Evolutionary conservation across 2,329 filamentous ascomycete genomes (phyloP).

Genomic region (Pezizomycotina sp.): DNA sequence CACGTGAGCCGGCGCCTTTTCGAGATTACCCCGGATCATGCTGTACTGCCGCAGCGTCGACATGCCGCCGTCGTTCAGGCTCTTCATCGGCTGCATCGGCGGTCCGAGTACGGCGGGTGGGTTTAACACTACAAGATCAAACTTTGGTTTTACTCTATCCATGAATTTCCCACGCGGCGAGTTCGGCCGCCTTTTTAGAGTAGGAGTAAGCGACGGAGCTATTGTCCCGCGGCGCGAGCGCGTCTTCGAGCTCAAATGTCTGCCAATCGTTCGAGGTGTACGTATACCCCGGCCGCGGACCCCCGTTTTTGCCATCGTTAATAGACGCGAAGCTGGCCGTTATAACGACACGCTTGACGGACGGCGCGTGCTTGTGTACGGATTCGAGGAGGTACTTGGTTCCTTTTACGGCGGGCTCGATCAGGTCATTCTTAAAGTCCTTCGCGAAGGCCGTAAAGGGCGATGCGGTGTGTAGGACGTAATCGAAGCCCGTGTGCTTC

Average conservation of each 20-base stretch:
- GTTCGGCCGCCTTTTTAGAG: constrained; percentile 51
- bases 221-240: constrained; percentile 8
- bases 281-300: constrained; percentile 28
- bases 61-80: constrained; percentile 50
- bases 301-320: constrained; percentile 31
- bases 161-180: constrained; percentile 50
- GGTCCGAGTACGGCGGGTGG: constrained; percentile 49
- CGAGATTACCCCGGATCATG: constrained; percentile 44
- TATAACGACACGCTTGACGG: constrained; percentile 54
- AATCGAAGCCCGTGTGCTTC: too few species aligned
- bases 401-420: constrained; percentile 42
- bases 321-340: constrained; percentile 38
- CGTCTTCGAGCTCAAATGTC: constrained; percentile 8
- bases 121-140: constrained; percentile 45
- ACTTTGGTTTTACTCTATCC: constrained; percentile 37
- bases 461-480: too few species aligned
- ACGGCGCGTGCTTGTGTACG: constrained; percentile 39
- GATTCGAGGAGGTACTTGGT: constrained; percentile 54
- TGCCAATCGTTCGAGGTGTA: constrained; percentile 39
- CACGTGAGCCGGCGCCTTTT: constrained; percentile 45
- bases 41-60: constrained; percentile 52
- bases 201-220: constrained; percentile 31
- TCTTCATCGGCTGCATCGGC: constrained; percentile 45
- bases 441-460: too few species aligned
- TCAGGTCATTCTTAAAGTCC: constrained; percentile 32